These are phyloP conservation scores for Rutidosis leptorrhynchoides DNA, from an alignment of 129 eudicot species.

Conservation along the genomic window DNA sequence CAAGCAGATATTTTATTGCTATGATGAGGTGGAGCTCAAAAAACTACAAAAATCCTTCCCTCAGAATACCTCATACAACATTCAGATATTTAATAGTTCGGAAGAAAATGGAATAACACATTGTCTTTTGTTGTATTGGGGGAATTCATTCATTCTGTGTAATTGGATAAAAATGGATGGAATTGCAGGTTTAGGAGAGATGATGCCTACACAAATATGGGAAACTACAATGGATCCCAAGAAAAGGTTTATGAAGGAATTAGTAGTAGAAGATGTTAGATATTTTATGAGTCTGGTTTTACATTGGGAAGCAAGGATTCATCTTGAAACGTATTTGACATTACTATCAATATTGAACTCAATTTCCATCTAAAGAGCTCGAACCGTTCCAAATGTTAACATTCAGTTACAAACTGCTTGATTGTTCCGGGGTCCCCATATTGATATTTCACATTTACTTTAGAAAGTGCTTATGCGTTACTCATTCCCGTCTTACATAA, in stretches of 20 bases:
- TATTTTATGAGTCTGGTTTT: too few species aligned
- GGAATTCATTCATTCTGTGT: not conserved
- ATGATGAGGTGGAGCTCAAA: slow-evolving; percentile 64
- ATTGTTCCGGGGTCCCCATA: too few species aligned
- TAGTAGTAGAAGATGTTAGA: slow-evolving; percentile 84
- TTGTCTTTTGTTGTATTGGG: not conserved
- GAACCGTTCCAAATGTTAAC: too few species aligned
- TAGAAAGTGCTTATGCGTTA: too few species aligned
- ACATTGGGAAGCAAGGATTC: too few species aligned
- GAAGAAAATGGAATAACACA: not conserved
- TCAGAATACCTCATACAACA: slow-evolving; percentile 84
- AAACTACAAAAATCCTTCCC: slow-evolving; percentile 59
- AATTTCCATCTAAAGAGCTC: too few species aligned
- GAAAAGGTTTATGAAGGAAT: slow-evolving; percentile 64
- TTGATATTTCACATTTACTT: too few species aligned
- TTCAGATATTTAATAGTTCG: slow-evolving; percentile 92
- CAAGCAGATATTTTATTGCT: slow-evolving; percentile 77
- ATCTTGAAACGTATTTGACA: too few species aligned
- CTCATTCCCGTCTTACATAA: too few species aligned
- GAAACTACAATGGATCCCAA: slow-evolving; percentile 92
- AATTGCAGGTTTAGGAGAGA: slow-evolving; percentile 83
- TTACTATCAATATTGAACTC: too few species aligned
- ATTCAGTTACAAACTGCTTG: too few species aligned
- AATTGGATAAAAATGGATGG: slow-evolving; percentile 8
- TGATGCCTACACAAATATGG: slow-evolving; percentile 94